Conservation (phyloP, 495 filamentous ascomycete species). For the Penicillium atrosanguineum region DNA sequence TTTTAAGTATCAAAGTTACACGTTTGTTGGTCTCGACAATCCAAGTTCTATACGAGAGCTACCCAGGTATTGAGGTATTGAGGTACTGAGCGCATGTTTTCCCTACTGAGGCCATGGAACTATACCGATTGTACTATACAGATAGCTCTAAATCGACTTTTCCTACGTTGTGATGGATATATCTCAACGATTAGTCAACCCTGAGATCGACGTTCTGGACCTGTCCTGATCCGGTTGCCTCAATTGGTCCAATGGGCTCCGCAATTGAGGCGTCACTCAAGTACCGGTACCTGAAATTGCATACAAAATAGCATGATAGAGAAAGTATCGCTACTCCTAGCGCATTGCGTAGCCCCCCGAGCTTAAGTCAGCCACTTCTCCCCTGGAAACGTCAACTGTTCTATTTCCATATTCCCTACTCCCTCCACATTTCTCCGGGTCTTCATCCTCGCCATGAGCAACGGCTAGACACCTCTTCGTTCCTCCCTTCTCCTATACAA, state of each 20-base stretch:
- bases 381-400: conserved; percentile 25
- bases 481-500: conserved; percentile 11
- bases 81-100: too few species aligned
- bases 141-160: not conserved
- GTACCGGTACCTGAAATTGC: conserved; percentile 9
- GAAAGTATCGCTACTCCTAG: not conserved
- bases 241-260: conserved; percentile 10
- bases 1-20: not conserved
- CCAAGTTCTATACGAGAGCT: too few species aligned
- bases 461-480: conserved; percentile 9
- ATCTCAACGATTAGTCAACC: not conserved
- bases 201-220: conserved; percentile 22
- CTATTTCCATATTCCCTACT: conserved; percentile 8
- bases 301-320: not conserved
- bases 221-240: conserved; percentile 19
- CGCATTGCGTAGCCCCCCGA: conserved; percentile 2
- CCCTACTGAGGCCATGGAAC: too few species aligned
- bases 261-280: not conserved
- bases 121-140: not conserved
- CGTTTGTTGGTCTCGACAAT: too few species aligned
- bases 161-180: not conserved
- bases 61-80: too few species aligned
- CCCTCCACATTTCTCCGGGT: not conserved
- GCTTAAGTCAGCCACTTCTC: conserved; percentile 30
- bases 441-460: conserved; percentile 17